phyloP scores from a whole-genome alignment of 2,329 filamentous ascomycete genomes.

The Fusarium sp. region DNA sequence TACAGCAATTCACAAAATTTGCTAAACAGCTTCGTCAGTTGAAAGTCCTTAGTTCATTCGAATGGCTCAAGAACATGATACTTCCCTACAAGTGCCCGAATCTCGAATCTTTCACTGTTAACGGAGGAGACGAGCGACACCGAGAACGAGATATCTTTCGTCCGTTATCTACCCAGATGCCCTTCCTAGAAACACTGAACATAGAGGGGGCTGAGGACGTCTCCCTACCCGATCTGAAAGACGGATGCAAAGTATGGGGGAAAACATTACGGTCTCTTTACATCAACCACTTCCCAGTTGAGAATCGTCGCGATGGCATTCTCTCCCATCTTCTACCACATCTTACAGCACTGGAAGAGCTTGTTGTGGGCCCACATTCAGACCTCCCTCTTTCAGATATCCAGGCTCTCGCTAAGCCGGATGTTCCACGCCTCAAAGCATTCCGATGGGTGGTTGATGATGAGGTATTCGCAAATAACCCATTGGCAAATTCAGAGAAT shows the following conservation, averaged over 20 bases:
- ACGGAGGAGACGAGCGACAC: too few species aligned
- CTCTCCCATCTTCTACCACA: background rate
- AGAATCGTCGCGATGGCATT: background rate
- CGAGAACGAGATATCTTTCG: background rate
- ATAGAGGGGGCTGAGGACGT: too few species aligned
- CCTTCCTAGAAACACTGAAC: conserved; percentile 1
- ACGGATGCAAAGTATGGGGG: conserved; percentile 17
- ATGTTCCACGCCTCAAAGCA: background rate
- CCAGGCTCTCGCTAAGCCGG: background rate
- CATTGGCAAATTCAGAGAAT: too few species aligned
- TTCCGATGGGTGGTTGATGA: background rate
- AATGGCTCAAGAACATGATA: background rate
- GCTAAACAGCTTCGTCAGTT: background rate
- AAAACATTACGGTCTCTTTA: conserved; percentile 7
- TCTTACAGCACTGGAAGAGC: background rate
- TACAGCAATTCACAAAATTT: background rate
- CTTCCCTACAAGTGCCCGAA: background rate
- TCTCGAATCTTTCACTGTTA: background rate
- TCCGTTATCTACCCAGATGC: background rate
- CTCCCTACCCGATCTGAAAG: background rate
- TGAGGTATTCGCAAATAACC: too few species aligned
- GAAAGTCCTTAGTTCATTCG: background rate
- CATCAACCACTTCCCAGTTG: background rate
- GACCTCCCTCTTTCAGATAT: background rate
- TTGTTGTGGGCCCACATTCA: background rate